phyloP scores from a whole-genome alignment of 805 yeast species.

The Metschnikowia kofuensis region DNA sequence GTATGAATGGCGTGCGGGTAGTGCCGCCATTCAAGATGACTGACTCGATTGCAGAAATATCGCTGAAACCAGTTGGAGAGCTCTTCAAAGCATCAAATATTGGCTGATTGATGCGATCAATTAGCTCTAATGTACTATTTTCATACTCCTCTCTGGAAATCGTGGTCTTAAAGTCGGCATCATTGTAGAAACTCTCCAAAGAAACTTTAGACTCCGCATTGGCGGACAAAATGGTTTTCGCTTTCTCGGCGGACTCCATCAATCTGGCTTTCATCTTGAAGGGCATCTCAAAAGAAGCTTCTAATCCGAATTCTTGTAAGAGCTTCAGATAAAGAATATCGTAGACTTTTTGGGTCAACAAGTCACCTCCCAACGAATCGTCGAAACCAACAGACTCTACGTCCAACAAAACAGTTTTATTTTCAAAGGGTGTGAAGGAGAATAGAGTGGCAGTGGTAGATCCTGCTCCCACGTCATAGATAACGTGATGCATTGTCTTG shows the following conservation, averaged over 20 bases:
- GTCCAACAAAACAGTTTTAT: slow-evolving; percentile 46
- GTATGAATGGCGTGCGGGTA: slow-evolving; percentile 85
- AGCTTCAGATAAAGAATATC: slow-evolving; percentile 61
- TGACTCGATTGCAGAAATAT: slow-evolving; percentile 46
- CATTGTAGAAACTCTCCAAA: slow-evolving; percentile 71
- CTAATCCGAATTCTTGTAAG: slow-evolving; percentile 38
- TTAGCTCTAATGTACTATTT: slow-evolving; percentile 43
- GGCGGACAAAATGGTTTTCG: slow-evolving; percentile 83
- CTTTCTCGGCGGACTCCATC: slow-evolving; percentile 83
- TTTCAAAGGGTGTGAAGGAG: slow-evolving; percentile 49
- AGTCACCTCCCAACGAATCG: slow-evolving; percentile 70
- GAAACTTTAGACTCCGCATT: slow-evolving; percentile 75
- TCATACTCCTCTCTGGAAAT: slow-evolving; percentile 86
- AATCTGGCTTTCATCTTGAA: slow-evolving; percentile 64
- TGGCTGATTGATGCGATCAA: slow-evolving; percentile 51
- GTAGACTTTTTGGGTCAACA: slow-evolving; percentile 64
- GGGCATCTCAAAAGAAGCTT: slow-evolving; percentile 43
- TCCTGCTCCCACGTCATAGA: slow-evolving; percentile 93
- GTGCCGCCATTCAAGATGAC: slow-evolving; percentile 89
- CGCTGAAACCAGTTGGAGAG: slow-evolving; percentile 23
- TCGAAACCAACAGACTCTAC: slow-evolving; percentile 73
- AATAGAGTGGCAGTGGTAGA: slow-evolving; percentile 86
- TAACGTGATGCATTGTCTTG: slow-evolving; percentile 55
- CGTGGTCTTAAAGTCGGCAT: slow-evolving; percentile 64
- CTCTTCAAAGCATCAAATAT: slow-evolving; percentile 48